Evolutionary conservation across 116 monocot species (phyloP).

Genomic region (Dioscorea cayenensis): DNA sequence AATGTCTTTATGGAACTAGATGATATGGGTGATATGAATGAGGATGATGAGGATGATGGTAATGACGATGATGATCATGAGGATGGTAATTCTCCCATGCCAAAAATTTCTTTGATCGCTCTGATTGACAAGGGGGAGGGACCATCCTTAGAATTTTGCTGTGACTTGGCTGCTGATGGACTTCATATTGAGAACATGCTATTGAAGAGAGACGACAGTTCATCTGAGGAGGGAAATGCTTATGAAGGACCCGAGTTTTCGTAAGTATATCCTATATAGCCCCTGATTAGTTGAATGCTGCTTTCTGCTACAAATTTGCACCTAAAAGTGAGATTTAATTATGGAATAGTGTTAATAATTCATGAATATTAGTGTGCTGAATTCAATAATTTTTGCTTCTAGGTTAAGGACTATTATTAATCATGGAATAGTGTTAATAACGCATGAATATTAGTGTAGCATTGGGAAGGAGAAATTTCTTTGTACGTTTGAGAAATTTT

Average conservation of each 20-base stretch:
- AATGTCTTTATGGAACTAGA: constrained; percentile 37
- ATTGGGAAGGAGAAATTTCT: too few relatives aligned
- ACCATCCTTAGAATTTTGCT: constrained; percentile 50
- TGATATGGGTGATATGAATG: constrained; percentile 7
- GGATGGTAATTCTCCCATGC: constrained; percentile 7
- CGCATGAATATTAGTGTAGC: too few relatives aligned
- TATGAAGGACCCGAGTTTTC: constrained; percentile 68
- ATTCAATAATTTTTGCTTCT: too few relatives aligned
- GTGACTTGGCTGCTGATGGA: constrained; percentile 45
- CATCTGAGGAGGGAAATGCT: constrained; percentile 33
- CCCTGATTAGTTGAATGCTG: neutral
- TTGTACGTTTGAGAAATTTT: too few relatives aligned
- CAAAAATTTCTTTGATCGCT: constrained; percentile 48
- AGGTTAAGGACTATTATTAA: too few relatives aligned
- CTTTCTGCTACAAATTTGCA: neutral
- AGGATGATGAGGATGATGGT: constrained; percentile 23
- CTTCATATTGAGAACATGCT: constrained; percentile 56
- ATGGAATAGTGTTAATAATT: too few relatives aligned
- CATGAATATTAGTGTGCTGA: too few relatives aligned
- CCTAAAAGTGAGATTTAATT: neutral
- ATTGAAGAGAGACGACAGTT: constrained; percentile 27
- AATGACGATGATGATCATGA: constrained; percentile 22
- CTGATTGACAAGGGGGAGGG: constrained; percentile 58
- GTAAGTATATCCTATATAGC: constrained; percentile 29
- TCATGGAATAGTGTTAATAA: too few relatives aligned